phyloP scores from a whole-genome alignment of 2,329 filamentous ascomycete genomes.

The Fusarium ambrosium region DNA sequence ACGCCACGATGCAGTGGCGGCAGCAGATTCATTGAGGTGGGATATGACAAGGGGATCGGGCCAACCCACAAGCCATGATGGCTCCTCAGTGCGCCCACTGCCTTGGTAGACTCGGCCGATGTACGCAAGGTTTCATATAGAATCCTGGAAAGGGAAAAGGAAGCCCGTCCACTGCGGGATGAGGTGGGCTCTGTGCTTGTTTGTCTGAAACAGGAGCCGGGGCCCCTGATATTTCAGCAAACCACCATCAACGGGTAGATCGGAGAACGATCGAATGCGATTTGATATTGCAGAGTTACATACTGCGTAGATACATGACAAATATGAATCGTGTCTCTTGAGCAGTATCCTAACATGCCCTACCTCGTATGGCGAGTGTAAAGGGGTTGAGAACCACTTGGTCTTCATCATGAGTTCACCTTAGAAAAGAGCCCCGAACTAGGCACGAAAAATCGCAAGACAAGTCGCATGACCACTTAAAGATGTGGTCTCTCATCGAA shows the following conservation, averaged over 20 bases:
- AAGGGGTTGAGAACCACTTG: conserved; percentile 3
- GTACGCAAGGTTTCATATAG: conserved; percentile 11
- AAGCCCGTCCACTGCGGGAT: conserved; percentile 26
- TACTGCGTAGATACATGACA: neutral
- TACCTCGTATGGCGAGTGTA: neutral
- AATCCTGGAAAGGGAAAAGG: conserved; percentile 25
- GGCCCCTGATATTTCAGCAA: conserved; percentile 36
- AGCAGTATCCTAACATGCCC: neutral
- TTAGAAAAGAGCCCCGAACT: neutral
- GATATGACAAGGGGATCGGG: conserved; percentile 26
- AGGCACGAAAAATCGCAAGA: conserved; percentile 2
- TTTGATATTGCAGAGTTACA: neutral
- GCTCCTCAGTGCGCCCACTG: conserved; percentile 32
- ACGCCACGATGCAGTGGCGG: conserved; percentile 9
- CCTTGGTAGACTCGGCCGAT: conserved; percentile 29
- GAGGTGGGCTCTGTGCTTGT: conserved; percentile 15
- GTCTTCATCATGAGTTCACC: neutral
- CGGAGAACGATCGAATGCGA: neutral
- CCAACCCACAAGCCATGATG: conserved; percentile 19
- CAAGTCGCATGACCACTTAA: conserved; percentile 7
- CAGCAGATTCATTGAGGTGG: conserved; percentile 23
- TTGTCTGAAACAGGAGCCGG: conserved; percentile 35
- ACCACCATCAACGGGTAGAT: conserved; percentile 3
- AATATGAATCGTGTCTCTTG: neutral
- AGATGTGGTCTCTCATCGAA: conserved; percentile 24